These are phyloP conservation scores for Backusella australiensis DNA, from an alignment of 192 early-diverging fungal species.

Conservation along the genomic window DNA sequence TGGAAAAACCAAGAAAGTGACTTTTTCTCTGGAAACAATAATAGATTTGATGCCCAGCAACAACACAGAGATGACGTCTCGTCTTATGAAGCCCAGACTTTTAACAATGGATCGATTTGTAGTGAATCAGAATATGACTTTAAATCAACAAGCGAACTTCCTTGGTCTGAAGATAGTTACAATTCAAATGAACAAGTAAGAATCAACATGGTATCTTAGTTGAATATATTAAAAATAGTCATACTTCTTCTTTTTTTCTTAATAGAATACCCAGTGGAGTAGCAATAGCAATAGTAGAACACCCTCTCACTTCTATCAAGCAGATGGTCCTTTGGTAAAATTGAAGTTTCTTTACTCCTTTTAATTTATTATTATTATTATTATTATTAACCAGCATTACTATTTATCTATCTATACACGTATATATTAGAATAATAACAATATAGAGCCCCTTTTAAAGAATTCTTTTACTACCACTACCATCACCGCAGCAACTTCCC, in stretches of 20 bases:
- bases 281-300: neutral
- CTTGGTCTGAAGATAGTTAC: conserved; percentile 1
- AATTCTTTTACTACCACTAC: neutral
- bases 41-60: neutral
- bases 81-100: neutral
- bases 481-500: neutral
- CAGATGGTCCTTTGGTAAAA: neutral
- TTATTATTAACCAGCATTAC: neutral
- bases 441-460: conserved; percentile 35
- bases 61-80: neutral
- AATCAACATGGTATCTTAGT: neutral
- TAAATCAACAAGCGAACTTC: neutral
- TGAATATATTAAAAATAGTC: neutral
- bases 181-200: neutral
- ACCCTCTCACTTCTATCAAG: neutral
- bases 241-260: neutral
- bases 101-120: neutral
- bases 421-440: neutral
- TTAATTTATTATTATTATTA: neutral
- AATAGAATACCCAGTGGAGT: conserved; percentile 1
- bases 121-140: conserved; percentile 1
- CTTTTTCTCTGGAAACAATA: neutral
- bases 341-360: neutral
- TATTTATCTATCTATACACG: neutral
- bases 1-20: neutral